Evolutionary conservation across 257 asterid species (phyloP), one percentile per base, ranked within the genome.

Genomic region (Petunia axillaris): DNA sequence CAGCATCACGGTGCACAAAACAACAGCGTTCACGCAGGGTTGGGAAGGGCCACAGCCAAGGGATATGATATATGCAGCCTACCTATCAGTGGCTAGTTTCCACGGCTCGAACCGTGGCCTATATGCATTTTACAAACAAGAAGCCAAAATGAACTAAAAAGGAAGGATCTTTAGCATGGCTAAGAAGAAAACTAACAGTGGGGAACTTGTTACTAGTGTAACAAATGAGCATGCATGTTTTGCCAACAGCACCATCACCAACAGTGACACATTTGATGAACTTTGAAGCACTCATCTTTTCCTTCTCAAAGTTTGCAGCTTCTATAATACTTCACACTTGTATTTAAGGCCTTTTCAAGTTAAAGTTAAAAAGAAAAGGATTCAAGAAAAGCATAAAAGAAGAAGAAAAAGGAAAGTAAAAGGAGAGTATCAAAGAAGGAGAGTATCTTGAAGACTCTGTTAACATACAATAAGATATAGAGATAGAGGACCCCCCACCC

Each of bases 241-340:
- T 95, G 80, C 98, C 98, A 77, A 95, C 98, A 84, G 98, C 98
- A 48, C 98, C 98, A 86, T 95, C 98, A 83, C 98, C 98, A 39
- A 95, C 98, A 0, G 97, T 93, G 48, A 93, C 98, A 89, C 98
- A 95, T 85, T 95, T 95, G 76, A 95, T 95, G 93, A 95, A 95
- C 90, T 93, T 95, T 60, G 98, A 95, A 84, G 97, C 97, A 91
- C 93, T 95, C 98, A 95, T 95, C 75, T 81, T 83, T 41, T 46
- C 44, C 53, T 82, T 41, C 41, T 65, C 64, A 25, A 66, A 57
- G 9, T 70, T 46, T 82, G 68, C 65, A 84, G 73, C 68, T 82
- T 82, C 62, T 54, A 82, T 64, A 38, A 68, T 64, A 11, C 4
- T 40, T 62, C 50, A 59, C 64, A 76, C 48, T 68, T 80, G 3